These are phyloP conservation scores for Cylindrotheca closterium DNA, from an alignment of 108 stramenopile genomes.

Conservation along the genomic window DNA sequence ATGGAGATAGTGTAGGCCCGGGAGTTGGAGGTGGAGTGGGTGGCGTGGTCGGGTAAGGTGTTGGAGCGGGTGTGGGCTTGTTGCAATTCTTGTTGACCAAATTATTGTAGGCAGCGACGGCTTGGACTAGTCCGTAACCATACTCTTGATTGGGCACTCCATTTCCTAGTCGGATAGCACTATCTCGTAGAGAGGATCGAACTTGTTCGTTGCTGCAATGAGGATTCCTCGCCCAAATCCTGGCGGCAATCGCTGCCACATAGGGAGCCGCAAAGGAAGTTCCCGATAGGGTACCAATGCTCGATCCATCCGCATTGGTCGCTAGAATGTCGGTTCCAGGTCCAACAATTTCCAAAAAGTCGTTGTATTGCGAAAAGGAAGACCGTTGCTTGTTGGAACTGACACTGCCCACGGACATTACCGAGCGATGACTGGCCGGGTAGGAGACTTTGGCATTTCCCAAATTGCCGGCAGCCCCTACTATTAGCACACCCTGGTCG, in stretches of 20 bases:
- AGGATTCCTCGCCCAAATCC: constrained; percentile 44
- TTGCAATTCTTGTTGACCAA: constrained; percentile 8
- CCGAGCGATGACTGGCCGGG: constrained; percentile 44
- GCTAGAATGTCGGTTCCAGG: constrained; percentile 42
- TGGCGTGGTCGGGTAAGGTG: constrained; percentile 11
- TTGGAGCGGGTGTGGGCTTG: too few relatives aligned
- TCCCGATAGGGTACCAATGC: too few relatives aligned
- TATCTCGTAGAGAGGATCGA: constrained; percentile 30
- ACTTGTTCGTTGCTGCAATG: constrained; percentile 46
- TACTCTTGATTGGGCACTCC: constrained; percentile 7
- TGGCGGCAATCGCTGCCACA: constrained; percentile 67
- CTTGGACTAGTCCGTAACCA: constrained; percentile 28
- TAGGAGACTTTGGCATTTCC: constrained; percentile 22
- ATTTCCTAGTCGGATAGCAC: constrained; percentile 16
- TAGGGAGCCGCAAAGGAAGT: constrained; percentile 65
- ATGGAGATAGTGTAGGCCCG: too few relatives aligned
- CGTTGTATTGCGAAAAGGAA: constrained; percentile 23
- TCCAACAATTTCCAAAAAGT: constrained; percentile 50
- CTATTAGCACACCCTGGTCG: constrained; percentile 11
- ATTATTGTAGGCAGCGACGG: constrained; percentile 21
- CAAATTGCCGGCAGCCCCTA: constrained; percentile 67
- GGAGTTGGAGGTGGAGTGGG: too few relatives aligned
- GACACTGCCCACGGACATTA: constrained; percentile 44
- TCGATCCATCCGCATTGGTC: too few relatives aligned
- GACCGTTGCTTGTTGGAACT: constrained; percentile 1